Evolutionary conservation across 2,329 filamentous ascomycete species (phyloP), one percentile per base, ranked within the genome.

Genomic region (Botrytis elliptica): DNA sequence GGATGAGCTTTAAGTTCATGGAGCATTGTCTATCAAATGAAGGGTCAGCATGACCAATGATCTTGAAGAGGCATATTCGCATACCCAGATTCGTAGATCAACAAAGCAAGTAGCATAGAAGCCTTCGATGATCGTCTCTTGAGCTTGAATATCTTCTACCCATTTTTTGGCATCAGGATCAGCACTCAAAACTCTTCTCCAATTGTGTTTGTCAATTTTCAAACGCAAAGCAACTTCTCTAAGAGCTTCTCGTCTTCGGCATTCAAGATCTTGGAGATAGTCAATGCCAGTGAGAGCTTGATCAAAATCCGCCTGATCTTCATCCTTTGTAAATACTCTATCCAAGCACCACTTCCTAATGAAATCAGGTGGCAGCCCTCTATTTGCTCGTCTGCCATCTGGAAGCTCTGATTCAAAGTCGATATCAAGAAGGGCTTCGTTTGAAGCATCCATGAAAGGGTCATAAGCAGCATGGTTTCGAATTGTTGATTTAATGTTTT

Each of bases 41-140:
- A 76, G 14, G 38, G 76, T 75, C 69, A 57, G 44, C 25, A 29
- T 40, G 20, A 42, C 22, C 63, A 16, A 40, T 22, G 38, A 16
- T 40, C 44, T 22, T 38, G 29, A 10, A 62, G 16, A 12, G 60
- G 25, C 10, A 29, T 38, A 62, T 46, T 25, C 20, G 20, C 76
- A 36, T 76, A 80, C 79, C 79, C 79, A 81, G 29, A 80, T 76
- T 25, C 79, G 70, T 2, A 80, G 69, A 68, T 78, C 77, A 29
- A 81, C 40, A 40, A 74, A 79, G 22, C 78, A 38, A 20, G 62
- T 66, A 9, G 77, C 76, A 71, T 80, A 80, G 14, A 71, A 60
- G 5, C 46, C 55, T 49, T 79, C 77, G 20, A 79, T 76, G 0
- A 73, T 68, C 22, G 75, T 57, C 42, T 80, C 79, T 29, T 76